Evolutionary conservation across 2,329 filamentous ascomycete genomes (phyloP).

Genomic region (Ilyonectria destructans): DNA sequence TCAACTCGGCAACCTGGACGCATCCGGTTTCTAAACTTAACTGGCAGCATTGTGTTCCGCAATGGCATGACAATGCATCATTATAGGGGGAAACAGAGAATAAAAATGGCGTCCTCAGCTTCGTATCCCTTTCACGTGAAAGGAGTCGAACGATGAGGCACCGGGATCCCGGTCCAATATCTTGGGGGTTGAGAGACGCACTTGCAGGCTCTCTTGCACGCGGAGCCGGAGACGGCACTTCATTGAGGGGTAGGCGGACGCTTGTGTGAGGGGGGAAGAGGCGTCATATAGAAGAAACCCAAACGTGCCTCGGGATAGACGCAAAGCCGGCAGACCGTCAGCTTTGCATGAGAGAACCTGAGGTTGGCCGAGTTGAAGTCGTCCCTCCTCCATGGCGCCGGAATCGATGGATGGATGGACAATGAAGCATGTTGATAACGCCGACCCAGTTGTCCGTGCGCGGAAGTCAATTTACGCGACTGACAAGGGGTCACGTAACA

Average conservation of each 20-base stretch:
- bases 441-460: constrained; percentile 40
- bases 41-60: constrained; percentile 15
- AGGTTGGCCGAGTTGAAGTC: background rate
- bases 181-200: constrained; percentile 3
- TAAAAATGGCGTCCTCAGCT: constrained; percentile 15
- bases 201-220: background rate
- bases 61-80: constrained; percentile 36
- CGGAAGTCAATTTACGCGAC: constrained; percentile 44
- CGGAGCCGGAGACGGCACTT: background rate
- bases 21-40: constrained; percentile 29
- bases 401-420: constrained; percentile 17
- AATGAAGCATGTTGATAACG: constrained; percentile 15
- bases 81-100: constrained; percentile 20
- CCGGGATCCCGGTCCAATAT: constrained; percentile 22
- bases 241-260: constrained; percentile 4
- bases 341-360: constrained; percentile 10
- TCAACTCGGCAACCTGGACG: constrained; percentile 16
- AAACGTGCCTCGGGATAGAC: constrained; percentile 12
- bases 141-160: constrained; percentile 26
- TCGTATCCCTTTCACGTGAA: constrained; percentile 35
- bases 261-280: background rate
- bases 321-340: constrained; percentile 10
- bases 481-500: constrained; percentile 11
- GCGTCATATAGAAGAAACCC: constrained; percentile 3
- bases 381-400: background rate